phyloP scores from a whole-genome alignment of 139 green algal genomes.

The Chlorella sp. region DNA sequence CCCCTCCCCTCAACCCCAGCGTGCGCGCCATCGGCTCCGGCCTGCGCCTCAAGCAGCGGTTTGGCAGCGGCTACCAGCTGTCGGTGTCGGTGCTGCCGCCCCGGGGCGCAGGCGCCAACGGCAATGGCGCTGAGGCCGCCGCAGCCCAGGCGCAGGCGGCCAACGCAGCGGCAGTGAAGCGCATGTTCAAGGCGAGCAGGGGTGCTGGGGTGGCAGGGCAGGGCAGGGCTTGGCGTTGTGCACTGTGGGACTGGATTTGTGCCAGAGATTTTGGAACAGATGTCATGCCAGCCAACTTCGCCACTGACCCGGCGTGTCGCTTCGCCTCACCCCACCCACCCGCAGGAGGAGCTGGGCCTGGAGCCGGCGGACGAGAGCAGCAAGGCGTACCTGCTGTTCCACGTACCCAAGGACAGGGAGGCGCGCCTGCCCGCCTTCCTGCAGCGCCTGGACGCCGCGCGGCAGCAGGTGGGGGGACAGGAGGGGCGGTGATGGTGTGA shows the following conservation, averaged over 20 bases:
- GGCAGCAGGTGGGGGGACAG: slow-evolving; percentile 14
- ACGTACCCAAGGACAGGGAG: slow-evolving; percentile 66
- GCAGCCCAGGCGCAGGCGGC: neutral
- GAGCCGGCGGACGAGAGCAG: slow-evolving; percentile 61
- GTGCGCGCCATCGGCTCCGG: slow-evolving; percentile 83
- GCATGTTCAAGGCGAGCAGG: slow-evolving; percentile 44
- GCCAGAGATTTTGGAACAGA: no score
- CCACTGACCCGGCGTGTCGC: no score
- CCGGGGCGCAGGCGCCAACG: neutral
- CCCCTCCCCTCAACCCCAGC: neutral
- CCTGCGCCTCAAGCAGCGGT: slow-evolving; percentile 92
- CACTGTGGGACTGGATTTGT: neutral
- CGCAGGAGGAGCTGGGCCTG: slow-evolving; percentile 50
- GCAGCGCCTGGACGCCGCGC: slow-evolving; percentile 56
- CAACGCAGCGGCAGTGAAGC: slow-evolving; percentile 48
- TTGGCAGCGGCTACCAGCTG: slow-evolving; percentile 81
- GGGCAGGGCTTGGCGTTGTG: neutral
- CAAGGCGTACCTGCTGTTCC: slow-evolving; percentile 71
- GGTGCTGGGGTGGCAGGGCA: neutral
- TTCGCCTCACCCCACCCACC: no score
- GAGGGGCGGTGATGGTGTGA: neutral
- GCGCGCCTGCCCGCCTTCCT: slow-evolving; percentile 65
- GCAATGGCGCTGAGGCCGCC: neutral
- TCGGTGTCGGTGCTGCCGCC: slow-evolving; percentile 24
- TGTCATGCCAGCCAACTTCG: no score